phyloP scores from a whole-genome alignment of 2,329 filamentous ascomycete genomes.

The Paecilomyces niveus region DNA sequence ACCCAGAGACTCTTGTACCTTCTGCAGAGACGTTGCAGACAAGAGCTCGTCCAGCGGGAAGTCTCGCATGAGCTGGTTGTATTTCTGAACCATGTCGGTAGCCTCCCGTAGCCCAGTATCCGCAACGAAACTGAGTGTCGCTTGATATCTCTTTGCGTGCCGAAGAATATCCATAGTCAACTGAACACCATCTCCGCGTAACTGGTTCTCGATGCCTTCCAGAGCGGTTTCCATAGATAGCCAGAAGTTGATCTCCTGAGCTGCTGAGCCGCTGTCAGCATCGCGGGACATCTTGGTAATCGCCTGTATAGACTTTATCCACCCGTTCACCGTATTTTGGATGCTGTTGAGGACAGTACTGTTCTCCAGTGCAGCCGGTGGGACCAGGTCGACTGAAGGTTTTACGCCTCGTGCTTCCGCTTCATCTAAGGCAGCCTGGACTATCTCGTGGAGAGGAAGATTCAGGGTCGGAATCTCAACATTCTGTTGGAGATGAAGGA shows the following conservation, averaged over 20 bases:
- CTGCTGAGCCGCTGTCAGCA: conserved; percentile 68
- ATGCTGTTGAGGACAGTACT: conserved; percentile 89
- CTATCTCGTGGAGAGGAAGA: conserved; percentile 78
- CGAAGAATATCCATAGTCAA: conserved; percentile 92
- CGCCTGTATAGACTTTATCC: conserved; percentile 97
- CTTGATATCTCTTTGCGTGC: conserved; percentile 95
- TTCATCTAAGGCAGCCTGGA: conserved; percentile 77
- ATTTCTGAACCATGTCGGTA: conserved; percentile 93
- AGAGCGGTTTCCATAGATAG: conserved; percentile 91
- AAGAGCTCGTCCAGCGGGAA: conserved; percentile 93
- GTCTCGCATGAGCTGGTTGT: conserved; percentile 97
- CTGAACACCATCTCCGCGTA: conserved; percentile 79
- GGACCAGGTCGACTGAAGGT: conserved; percentile 72
- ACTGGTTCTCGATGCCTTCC: conserved; percentile 82
- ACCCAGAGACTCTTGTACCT: conserved; percentile 80
- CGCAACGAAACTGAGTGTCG: conserved; percentile 90
- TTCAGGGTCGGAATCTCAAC: conserved; percentile 93
- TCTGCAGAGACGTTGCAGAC: conserved; percentile 80
- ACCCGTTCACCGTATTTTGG: conserved; percentile 88
- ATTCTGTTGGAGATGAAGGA: conserved; percentile 92
- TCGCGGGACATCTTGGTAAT: conserved; percentile 94
- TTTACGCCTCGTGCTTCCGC: conserved; percentile 60
- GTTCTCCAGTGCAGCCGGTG: conserved; percentile 69
- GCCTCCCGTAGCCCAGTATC: conserved; percentile 96
- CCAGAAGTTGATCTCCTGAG: conserved; percentile 99